Evolutionary conservation across 108 stramenopile species (phyloP), one percentile per base, ranked within the genome.

Genomic region (Mediolabrus comicus): DNA sequence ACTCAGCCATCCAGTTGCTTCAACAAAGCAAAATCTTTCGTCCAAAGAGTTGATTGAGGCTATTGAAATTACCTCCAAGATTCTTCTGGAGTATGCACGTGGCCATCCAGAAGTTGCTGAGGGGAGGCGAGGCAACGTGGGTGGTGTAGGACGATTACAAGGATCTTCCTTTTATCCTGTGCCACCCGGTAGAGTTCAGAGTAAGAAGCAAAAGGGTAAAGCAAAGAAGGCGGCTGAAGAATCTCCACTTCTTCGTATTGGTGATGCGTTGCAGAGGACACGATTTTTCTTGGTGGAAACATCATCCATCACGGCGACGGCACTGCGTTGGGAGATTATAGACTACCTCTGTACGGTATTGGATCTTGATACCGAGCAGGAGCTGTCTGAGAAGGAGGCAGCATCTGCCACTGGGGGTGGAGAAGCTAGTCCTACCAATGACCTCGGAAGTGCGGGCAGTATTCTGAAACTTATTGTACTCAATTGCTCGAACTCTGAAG

Each of bases 371-470:
- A 90, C 85, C 3, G 88, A 91, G 25, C 89, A 91, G 83, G 87
- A 86, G 43, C 72, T 94, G 41, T 73, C 82, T 3, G 90, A 91
- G 35, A 88, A 90, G 63, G 92, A 91, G 58, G 80, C 88, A 13
- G 83, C 87, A 14, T 80, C 77, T n/a, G 72, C 87, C 16, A 82
- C 86, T 24, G 75, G 69, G 26, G 61, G 63, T 30, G 78, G 68
- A 31, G 70, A 66, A 24, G 60, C 75, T 10, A 89, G 84, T 30
- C 82, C 85, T 2, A 88, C 90, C 29, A 86, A 83, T 33, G 92
- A 94, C 58, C 67, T 94, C 16, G 92, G 92, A 10, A 81, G 77
- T 67, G 92, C 92, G 3, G 92, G 92, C 25, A 91, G 92, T 81
- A 77, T 94, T 35, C 62, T 91, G 62, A 94, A 94, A 74, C 59